Evolutionary conservation across 495 filamentous ascomycete species (phyloP).

Genomic region (Ascodesmis nigricans): DNA sequence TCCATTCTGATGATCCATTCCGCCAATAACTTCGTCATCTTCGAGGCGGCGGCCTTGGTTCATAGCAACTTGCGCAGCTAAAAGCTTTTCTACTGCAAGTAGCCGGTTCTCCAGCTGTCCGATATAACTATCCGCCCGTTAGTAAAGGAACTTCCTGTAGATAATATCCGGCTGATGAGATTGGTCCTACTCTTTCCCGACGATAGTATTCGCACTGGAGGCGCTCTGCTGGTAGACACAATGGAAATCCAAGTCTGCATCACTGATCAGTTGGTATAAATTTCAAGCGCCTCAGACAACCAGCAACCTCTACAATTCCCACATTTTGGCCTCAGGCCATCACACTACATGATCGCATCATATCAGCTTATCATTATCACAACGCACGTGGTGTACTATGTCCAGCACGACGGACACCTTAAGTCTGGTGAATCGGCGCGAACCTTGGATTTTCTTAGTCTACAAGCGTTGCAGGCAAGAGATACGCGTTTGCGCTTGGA

Average conservation of each 20-base stretch:
- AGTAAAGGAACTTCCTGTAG: not conserved
- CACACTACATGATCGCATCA: constrained; percentile 21
- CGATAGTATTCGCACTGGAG: constrained; percentile 26
- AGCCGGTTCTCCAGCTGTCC: constrained; percentile 19
- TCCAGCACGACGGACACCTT: not conserved
- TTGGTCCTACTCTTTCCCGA: constrained; percentile 25
- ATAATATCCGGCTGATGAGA: not conserved
- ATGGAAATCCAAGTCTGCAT: constrained; percentile 25
- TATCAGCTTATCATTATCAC: constrained; percentile 1
- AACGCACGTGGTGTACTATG: not conserved
- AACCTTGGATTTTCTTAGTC: constrained; percentile 28
- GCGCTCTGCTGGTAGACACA: constrained; percentile 27
- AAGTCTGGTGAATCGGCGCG: constrained; percentile 1
- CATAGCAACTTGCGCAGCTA: constrained; percentile 17
- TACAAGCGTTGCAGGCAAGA: constrained; percentile 28
- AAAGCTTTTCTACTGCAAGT: constrained; percentile 18
- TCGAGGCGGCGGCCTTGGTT: not conserved
- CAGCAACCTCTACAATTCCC: constrained; percentile 2
- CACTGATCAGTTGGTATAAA: not conserved
- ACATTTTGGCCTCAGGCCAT: constrained; percentile 29
- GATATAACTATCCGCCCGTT: constrained; percentile 11
- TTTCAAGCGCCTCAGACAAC: not conserved
- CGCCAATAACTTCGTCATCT: not conserved
- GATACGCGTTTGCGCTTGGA: constrained; percentile 19
- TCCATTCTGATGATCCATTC: no score